Evolutionary conservation across 2,329 filamentous ascomycete genomes (phyloP).

Genomic region (Verticillium tricorpus): DNA sequence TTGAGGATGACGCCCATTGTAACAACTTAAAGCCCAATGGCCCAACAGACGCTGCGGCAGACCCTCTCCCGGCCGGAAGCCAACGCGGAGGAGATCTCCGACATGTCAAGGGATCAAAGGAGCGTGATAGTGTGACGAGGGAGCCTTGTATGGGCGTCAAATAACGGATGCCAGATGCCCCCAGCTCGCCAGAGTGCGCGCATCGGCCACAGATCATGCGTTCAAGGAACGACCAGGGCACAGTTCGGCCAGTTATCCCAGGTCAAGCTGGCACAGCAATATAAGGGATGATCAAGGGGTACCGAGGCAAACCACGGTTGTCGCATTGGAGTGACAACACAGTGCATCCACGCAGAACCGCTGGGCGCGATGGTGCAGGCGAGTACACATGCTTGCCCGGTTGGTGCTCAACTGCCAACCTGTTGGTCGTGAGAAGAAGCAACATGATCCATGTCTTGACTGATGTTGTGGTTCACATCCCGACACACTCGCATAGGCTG

Average conservation of each 20-base stretch:
- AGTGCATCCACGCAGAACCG: not conserved
- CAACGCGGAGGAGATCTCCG: not conserved
- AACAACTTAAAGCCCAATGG: too few relatives aligned
- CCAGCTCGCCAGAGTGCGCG: not conserved
- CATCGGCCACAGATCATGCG: not conserved
- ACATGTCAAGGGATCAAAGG: not conserved
- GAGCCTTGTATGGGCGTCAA: not conserved
- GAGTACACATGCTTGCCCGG: not conserved
- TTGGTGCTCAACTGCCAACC: not conserved
- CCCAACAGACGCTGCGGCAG: not conserved
- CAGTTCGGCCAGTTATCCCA: not conserved
- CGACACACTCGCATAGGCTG: not conserved
- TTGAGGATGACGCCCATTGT: not conserved
- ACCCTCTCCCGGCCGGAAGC: not conserved
- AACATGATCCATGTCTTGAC: not conserved
- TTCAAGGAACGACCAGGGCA: not conserved
- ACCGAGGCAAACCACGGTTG: not conserved
- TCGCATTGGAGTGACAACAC: not conserved
- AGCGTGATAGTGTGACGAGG: not conserved
- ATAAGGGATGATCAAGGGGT: not conserved
- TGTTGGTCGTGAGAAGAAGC: not conserved
- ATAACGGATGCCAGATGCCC: not conserved
- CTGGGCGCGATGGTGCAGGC: not conserved
- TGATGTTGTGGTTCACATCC: not conserved
- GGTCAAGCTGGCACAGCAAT: not conserved